These are phyloP conservation scores for Beauveria australis DNA, from an alignment of 2,329 filamentous ascomycete genomes.

Conservation along the genomic window DNA sequence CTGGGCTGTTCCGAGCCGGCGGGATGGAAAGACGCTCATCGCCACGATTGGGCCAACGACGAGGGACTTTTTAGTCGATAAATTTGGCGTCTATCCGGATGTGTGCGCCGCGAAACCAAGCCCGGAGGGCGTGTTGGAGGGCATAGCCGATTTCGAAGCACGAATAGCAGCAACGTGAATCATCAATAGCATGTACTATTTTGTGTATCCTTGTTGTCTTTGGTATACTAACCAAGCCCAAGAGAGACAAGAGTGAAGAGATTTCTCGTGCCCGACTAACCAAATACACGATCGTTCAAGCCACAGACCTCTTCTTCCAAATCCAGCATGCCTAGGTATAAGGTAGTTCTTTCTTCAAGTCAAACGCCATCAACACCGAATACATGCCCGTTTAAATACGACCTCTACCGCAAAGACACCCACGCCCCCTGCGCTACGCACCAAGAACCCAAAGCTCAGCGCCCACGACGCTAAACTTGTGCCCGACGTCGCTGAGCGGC, in stretches of 20 bases:
- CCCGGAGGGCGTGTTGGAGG: conserved; percentile 67
- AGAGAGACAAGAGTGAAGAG: background rate
- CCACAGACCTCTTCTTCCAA: background rate
- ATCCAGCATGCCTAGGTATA: background rate
- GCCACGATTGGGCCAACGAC: conserved; percentile 95
- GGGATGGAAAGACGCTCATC: conserved; percentile 48
- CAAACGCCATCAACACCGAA: background rate
- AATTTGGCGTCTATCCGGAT: conserved; percentile 62
- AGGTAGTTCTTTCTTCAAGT: background rate
- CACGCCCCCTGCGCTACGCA: conserved; percentile 18
- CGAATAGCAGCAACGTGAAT: background rate
- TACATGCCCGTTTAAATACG: background rate
- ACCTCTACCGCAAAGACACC: background rate
- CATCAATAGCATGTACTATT: background rate
- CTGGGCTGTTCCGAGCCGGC: conserved; percentile 23
- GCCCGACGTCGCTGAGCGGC: conserved; percentile 82
- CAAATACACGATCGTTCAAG: background rate
- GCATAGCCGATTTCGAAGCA: conserved; percentile 41
- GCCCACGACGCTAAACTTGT: conserved; percentile 83
- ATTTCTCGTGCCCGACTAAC: background rate
- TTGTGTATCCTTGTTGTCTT: background rate
- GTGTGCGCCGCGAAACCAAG: conserved; percentile 77
- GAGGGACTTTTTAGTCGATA: conserved; percentile 57
- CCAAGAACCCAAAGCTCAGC: conserved; percentile 94
- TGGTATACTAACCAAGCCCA: background rate